Conservation (phyloP, 768 basidiomycete species). For the Russula emetica region DNA sequence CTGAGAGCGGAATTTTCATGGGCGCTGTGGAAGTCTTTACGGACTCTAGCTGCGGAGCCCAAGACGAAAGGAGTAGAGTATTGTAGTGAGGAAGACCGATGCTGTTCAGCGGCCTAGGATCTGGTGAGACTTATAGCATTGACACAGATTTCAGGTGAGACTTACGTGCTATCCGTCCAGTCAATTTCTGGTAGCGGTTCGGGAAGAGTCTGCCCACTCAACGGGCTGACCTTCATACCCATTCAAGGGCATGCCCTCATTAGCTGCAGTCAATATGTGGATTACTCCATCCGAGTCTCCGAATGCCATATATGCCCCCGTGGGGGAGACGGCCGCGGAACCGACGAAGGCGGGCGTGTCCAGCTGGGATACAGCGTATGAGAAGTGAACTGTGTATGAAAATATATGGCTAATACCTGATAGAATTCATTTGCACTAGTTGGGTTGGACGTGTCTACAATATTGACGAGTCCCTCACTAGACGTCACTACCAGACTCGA, state of each 20-base stretch:
- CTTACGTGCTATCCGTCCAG: constrained; percentile 84
- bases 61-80: constrained; percentile 64
- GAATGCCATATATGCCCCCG: constrained; percentile 88
- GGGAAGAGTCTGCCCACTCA: constrained; percentile 75
- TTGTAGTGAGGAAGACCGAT: constrained; percentile 88
- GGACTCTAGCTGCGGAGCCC: constrained; percentile 53
- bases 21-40: constrained; percentile 58
- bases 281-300: constrained; percentile 83
- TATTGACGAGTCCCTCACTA: constrained; percentile 75
- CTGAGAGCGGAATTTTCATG: constrained; percentile 70
- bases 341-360: constrained; percentile 73
- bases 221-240: constrained; percentile 83
- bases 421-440: constrained; percentile 69
- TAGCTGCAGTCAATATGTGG: constrained; percentile 72
- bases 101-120: constrained; percentile 73
- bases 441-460: constrained; percentile 75
- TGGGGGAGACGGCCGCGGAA: constrained; percentile 75
- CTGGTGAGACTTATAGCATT: neutral
- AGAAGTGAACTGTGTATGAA: neutral
- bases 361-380: constrained; percentile 41
- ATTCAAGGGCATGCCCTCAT: constrained; percentile 72
- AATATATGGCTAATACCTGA: constrained; percentile 52
- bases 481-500: constrained; percentile 74
- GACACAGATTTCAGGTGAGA: constrained; percentile 2
- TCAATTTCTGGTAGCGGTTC: constrained; percentile 63